Evolutionary conservation across 2,329 filamentous ascomycete genomes (phyloP), one percentile per base, ranked within the genome.

Genomic region (Fonsecaea pedrosoi): DNA sequence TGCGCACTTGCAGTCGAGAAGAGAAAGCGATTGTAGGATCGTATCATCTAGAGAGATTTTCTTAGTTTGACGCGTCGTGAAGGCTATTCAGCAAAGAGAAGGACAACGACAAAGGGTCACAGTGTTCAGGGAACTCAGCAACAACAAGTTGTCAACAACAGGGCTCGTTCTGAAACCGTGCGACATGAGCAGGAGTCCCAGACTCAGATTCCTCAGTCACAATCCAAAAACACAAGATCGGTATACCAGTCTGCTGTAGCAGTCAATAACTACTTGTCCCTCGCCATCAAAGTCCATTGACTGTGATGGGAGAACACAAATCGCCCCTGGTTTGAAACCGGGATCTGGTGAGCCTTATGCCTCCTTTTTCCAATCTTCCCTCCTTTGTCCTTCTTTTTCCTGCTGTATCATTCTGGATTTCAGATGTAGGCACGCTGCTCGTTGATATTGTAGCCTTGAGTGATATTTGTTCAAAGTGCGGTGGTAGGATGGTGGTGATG

Each of bases 241-340:
- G 13, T 32, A 53, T 38, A 35, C 58, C 57, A 42, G 48, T 13
- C 54, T 65, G 56, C 50, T 65, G 63, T 65, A 65, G 40, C 48
- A 58, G 63, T 62, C 62, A 62, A 25, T 2, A 58, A 66, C 62
- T 32, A 60, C 64, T 25, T 56, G 64, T 62, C 54, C 62, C 63
- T 65, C 63, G 61, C 21, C 12, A 12, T 62, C 53, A 45, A 25
- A 8, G 25, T 61, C 37, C 7, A 32, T 34, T 10, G n/a, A 9
- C n/a, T 21, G 15, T 34, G 25, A 55, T 37, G 30, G 34, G 30
- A n/a, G 53, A 34, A 37, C 6, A 53, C 57, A 48, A 56, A 58
- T 60, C 60, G 64, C 64, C 34, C 58, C 58, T 61, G 64, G 64
- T 82, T 90, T 88, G 2, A 90, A 30, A 34, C 48, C 48, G 25